These are phyloP conservation scores for Cicer yamashitae DNA, from an alignment of 306 rosid genomes.

Conservation along the genomic window DNA sequence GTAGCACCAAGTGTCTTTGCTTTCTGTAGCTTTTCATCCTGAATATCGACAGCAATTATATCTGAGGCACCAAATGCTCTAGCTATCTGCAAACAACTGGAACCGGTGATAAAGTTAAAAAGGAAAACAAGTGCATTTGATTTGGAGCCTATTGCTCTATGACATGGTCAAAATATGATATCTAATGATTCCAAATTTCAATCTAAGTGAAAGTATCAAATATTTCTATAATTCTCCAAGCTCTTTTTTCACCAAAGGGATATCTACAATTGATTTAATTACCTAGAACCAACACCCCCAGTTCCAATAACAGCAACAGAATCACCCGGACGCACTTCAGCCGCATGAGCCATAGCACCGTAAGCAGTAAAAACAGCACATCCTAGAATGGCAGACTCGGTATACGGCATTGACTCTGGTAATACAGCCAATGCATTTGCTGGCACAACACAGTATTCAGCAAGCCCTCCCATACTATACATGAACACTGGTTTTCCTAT, in stretches of 20 bases:
- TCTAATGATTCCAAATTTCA: constrained; percentile 6
- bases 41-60: constrained; percentile 90
- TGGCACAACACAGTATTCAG: constrained; percentile 95
- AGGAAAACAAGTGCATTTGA: constrained; percentile 35
- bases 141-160: constrained; percentile 27
- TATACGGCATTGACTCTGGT: constrained; percentile 79
- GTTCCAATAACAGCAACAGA: constrained; percentile 91
- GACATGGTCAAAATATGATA: constrained; percentile 28
- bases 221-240: neutral
- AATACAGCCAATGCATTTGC: constrained; percentile 76
- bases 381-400: constrained; percentile 90
- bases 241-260: too few relatives aligned
- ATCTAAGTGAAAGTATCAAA: neutral
- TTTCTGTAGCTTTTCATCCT: constrained; percentile 83
- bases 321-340: constrained; percentile 91
- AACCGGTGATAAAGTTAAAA: constrained; percentile 43
- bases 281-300: constrained; percentile 99
- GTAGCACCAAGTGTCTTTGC: constrained; percentile 92
- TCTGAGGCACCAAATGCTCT: constrained; percentile 97
- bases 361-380: constrained; percentile 99
- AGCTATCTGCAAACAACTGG: constrained; percentile 99
- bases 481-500: constrained; percentile 84
- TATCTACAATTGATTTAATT: constrained; percentile 28
- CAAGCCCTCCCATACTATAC: constrained; percentile 99
- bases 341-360: constrained; percentile 99